Evolutionary conservation across 768 basidiomycete genomes (phyloP).

Genomic region (Tephrocybe sp.): DNA sequence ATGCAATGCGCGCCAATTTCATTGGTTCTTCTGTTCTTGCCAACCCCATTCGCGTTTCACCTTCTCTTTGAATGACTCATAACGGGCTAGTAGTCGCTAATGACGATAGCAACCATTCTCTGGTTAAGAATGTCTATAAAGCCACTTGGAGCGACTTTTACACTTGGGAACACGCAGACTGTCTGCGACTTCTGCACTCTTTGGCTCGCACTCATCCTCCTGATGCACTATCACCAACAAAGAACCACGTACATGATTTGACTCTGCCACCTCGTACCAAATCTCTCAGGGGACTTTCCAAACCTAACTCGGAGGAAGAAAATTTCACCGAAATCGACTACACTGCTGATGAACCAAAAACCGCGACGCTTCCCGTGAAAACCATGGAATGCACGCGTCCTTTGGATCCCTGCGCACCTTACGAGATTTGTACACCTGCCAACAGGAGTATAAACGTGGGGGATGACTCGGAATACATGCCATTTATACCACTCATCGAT

Average conservation of each 20-base stretch:
- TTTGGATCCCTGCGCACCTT: slow-evolving; percentile 33
- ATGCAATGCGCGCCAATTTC: too few species aligned
- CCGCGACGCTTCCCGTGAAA: slow-evolving; percentile 12
- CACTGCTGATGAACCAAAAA: neutral
- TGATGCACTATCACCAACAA: neutral
- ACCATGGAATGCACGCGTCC: slow-evolving; percentile 12
- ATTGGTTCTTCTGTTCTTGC: too few species aligned
- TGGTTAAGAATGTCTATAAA: slow-evolving; percentile 13
- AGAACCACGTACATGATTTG: neutral
- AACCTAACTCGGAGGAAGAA: slow-evolving; percentile 2
- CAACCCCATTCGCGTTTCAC: too few species aligned
- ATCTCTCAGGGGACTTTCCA: neutral
- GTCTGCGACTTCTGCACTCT: slow-evolving; percentile 14
- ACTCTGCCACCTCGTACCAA: neutral
- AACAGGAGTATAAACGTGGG: slow-evolving; percentile 48
- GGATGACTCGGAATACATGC: slow-evolving; percentile 58
- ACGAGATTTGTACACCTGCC: slow-evolving; percentile 59
- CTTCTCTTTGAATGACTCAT: slow-evolving; percentile 10
- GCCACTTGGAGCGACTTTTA: slow-evolving; percentile 22
- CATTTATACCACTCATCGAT: slow-evolving; percentile 64
- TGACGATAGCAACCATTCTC: neutral
- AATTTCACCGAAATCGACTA: slow-evolving; percentile 17
- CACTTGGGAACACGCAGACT: slow-evolving; percentile 23
- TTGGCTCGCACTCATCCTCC: slow-evolving; percentile 10
- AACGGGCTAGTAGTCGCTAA: neutral